Conservation (phyloP, 108 stramenopile genomes). For the Ochromonas danica region DNA sequence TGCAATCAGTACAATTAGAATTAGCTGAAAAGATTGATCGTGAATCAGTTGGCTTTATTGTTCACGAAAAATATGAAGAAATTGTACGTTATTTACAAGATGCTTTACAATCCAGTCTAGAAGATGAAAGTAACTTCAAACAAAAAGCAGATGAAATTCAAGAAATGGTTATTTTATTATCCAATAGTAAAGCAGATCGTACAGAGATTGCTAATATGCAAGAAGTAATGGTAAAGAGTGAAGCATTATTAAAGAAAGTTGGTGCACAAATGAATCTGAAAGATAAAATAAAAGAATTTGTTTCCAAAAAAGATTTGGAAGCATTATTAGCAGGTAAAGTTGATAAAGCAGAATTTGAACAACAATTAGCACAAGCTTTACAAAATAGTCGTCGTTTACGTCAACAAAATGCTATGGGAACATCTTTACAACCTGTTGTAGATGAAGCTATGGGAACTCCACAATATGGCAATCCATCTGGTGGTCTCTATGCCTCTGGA, state of each 20-base stretch:
- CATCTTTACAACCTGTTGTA: neutral
- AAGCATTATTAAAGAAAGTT: conserved; percentile 22
- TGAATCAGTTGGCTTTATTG: conserved; percentile 18
- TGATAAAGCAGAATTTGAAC: conserved; percentile 18
- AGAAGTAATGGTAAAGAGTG: conserved; percentile 23
- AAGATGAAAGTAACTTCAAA: conserved; percentile 36
- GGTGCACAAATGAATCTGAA: neutral
- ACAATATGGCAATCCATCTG: no score
- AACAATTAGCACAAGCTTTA: neutral
- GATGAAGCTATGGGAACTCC: neutral
- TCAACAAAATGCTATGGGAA: neutral
- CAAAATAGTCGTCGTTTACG: neutral
- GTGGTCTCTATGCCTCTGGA: no score
- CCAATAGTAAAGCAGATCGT: conserved; percentile 26
- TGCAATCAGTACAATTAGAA: neutral
- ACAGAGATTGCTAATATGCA: conserved; percentile 25
- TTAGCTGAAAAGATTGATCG: conserved; percentile 26
- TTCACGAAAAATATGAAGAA: conserved; percentile 34
- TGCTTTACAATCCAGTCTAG: conserved; percentile 5
- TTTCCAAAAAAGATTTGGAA: conserved; percentile 15
- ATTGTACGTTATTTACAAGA: conserved; percentile 35
- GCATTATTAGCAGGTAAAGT: conserved; percentile 5
- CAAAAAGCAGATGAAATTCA: conserved; percentile 28
- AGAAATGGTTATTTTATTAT: conserved; percentile 16
- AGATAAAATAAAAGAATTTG: conserved; percentile 7